A percentile compares a stretch with the other conserved stretches of the same genome.
Evolutionary conservation across 345 rosid species (phyloP).

Genomic region (Arabidopsis suecica): DNA sequence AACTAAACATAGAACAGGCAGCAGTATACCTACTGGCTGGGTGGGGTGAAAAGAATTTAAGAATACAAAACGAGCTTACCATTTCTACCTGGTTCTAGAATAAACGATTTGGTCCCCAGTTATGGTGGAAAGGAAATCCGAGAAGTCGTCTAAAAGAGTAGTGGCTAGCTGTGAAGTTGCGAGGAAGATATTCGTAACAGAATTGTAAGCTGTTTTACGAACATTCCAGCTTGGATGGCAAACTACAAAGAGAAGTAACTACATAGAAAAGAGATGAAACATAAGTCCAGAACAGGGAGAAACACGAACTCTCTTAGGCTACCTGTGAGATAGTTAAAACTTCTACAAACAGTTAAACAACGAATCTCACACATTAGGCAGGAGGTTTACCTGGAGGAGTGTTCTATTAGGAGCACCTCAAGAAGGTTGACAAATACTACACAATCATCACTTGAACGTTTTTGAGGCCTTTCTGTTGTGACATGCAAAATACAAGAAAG

Average conservation of each 20-base stretch:
- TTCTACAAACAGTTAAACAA: slow-evolving; percentile 12
- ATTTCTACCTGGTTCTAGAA: slow-evolving; percentile 63
- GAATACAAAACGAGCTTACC: slow-evolving; percentile 13
- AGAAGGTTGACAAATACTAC: slow-evolving; percentile 77
- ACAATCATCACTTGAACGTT: slow-evolving; percentile 73
- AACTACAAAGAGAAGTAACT: slow-evolving; percentile 69
- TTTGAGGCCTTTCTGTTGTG: slow-evolving; percentile 61
- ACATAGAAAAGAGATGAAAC: slow-evolving; percentile 43
- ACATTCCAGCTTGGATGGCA: slow-evolving; percentile 90
- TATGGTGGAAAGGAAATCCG: slow-evolving; percentile 56
- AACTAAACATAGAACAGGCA: neutral
- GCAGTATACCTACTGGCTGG: slow-evolving; percentile 6
- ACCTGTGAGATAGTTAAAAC: slow-evolving; percentile 57
- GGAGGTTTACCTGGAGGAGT: slow-evolving; percentile 65
- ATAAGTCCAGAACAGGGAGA: slow-evolving; percentile 9
- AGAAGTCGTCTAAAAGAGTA: slow-evolving; percentile 65
- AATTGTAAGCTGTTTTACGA: slow-evolving; percentile 65
- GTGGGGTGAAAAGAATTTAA: neutral
- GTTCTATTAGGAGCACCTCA: slow-evolving; percentile 87
- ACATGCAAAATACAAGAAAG: slow-evolving; percentile 24
- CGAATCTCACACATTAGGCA: slow-evolving; percentile 4
- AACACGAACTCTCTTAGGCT: slow-evolving; percentile 25
- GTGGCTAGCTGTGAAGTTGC: slow-evolving; percentile 70
- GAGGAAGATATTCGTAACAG: slow-evolving; percentile 61
- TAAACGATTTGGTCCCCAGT: slow-evolving; percentile 55